phyloP scores from a whole-genome alignment of 2,329 filamentous ascomycete species.

The Aspergillus fructus region DNA sequence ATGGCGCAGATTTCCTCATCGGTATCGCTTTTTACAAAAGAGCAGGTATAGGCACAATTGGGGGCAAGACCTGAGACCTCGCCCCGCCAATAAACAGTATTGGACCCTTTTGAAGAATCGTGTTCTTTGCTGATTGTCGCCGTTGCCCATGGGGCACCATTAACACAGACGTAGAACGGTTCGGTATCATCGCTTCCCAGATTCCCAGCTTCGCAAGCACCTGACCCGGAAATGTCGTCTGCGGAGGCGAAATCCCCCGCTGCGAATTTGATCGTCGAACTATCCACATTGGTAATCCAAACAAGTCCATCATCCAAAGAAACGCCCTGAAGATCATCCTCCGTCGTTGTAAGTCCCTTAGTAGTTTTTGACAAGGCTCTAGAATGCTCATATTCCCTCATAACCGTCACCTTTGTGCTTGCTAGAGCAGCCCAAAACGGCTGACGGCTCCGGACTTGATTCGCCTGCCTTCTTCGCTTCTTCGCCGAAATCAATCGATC shows the following conservation, averaged over 20 bases:
- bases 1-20: slow-evolving; percentile 59
- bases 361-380: slow-evolving; percentile 44
- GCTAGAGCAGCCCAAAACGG: slow-evolving; percentile 92
- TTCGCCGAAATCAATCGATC: slow-evolving; percentile 65
- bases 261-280: slow-evolving; percentile 48
- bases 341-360: slow-evolving; percentile 40
- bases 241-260: slow-evolving; percentile 40
- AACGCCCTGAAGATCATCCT: slow-evolving; percentile 43
- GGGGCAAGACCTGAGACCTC: slow-evolving; percentile 66
- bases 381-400: slow-evolving; percentile 86
- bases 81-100: slow-evolving; percentile 54
- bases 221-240: slow-evolving; percentile 33
- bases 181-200: slow-evolving; percentile 43
- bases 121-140: slow-evolving; percentile 53
- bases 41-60: slow-evolving; percentile 63
- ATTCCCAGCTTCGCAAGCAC: slow-evolving; percentile 28
- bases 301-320: slow-evolving; percentile 45
- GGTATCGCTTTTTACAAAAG: slow-evolving; percentile 58
- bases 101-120: slow-evolving; percentile 45
- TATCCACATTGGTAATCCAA: slow-evolving; percentile 49
- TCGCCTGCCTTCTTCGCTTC: slow-evolving; percentile 86
- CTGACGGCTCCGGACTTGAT: slow-evolving; percentile 84
- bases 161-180: slow-evolving; percentile 65
- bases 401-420: slow-evolving; percentile 93
- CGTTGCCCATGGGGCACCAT: slow-evolving; percentile 65